phyloP scores from a whole-genome alignment of 345 rosid species.

The Populus tremula region DNA sequence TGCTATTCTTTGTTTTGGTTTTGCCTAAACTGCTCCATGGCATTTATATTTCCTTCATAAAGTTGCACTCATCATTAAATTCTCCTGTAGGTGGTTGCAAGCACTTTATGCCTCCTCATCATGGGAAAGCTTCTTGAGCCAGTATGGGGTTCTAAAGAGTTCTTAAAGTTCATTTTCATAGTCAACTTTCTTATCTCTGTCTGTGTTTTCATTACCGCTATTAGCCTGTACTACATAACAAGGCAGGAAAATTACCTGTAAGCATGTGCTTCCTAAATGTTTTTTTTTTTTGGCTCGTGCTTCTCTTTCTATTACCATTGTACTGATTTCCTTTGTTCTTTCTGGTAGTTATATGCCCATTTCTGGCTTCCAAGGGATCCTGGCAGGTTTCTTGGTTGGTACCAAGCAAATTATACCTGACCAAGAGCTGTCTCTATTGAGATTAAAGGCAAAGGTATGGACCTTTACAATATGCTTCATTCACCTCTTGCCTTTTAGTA shows the following conservation, averaged over 20 bases:
- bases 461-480: background rate
- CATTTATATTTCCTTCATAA: conserved; percentile 1
- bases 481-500: conserved; percentile 1
- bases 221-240: conserved; percentile 80
- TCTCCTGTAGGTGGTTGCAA: conserved; percentile 57
- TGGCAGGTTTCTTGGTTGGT: conserved; percentile 85
- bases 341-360: conserved; percentile 81
- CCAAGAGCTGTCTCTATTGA: conserved; percentile 71
- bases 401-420: conserved; percentile 95
- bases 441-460: conserved; percentile 82
- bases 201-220: conserved; percentile 78
- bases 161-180: conserved; percentile 84
- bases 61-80: conserved; percentile 10
- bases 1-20: background rate
- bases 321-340: conserved; percentile 25
- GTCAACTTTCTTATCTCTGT: conserved; percentile 78
- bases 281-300: conserved; percentile 10
- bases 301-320: background rate
- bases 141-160: conserved; percentile 94
- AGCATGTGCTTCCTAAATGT: conserved; percentile 29
- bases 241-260: conserved; percentile 81
- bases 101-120: conserved; percentile 73
- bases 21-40: conserved; percentile 1
- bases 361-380: conserved; percentile 92
- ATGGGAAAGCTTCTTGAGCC: conserved; percentile 96